Conservation (phyloP, 768 basidiomycete species). For the Lentinus tigrinus region DNA sequence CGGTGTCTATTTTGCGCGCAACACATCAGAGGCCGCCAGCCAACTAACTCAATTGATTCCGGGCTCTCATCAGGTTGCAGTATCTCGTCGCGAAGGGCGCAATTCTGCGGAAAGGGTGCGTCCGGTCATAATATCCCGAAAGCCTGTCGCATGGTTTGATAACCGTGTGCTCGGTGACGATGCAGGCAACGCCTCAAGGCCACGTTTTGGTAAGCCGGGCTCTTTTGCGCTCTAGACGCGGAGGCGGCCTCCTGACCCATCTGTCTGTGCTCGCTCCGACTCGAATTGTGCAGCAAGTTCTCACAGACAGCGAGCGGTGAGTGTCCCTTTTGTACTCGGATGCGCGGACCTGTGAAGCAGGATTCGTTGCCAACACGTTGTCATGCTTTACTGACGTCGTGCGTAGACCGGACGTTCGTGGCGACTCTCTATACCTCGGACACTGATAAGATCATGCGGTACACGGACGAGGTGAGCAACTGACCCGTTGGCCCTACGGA, state of each 20-base stretch:
- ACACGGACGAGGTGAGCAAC: constrained; percentile 67
- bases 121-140: constrained; percentile 10
- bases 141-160: constrained; percentile 21
- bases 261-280: not conserved
- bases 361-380: not conserved
- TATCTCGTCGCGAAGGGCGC: constrained; percentile 88
- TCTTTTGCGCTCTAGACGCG: not conserved
- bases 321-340: constrained; percentile 13
- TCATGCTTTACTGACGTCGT: not conserved
- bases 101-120: constrained; percentile 81
- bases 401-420: constrained; percentile 70
- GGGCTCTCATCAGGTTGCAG: constrained; percentile 55
- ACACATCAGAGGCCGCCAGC: not conserved
- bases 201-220: constrained; percentile 68
- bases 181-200: constrained; percentile 76
- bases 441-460: constrained; percentile 72
- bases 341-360: not conserved
- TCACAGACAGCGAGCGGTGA: constrained; percentile 55
- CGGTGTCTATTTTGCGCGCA: not conserved
- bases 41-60: not conserved
- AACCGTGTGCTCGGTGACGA: constrained; percentile 19
- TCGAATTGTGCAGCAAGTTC: constrained; percentile 55
- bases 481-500: not conserved
- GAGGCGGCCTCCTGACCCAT: not conserved
- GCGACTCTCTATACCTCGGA: constrained; percentile 83